Evolutionary conservation across 2,329 filamentous ascomycete species (phyloP).

Genomic region (Claviceps sp.): DNA sequence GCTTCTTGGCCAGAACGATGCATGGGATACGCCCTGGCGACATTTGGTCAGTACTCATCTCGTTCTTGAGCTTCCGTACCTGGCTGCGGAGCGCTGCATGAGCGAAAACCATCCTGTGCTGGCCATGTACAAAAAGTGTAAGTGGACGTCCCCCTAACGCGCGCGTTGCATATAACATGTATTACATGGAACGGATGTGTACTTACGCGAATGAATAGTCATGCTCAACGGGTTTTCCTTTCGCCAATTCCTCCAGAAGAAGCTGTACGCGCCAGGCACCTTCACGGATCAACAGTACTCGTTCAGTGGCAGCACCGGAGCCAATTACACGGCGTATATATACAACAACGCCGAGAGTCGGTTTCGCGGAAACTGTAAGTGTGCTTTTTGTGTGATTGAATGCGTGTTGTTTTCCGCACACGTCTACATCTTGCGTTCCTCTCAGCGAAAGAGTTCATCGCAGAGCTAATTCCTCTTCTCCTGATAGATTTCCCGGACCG

Average conservation of each 20-base stretch:
- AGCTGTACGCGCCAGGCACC: neutral
- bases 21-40: slow-evolving; percentile 29
- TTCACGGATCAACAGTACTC: neutral
- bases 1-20: slow-evolving; percentile 33
- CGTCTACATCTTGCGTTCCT: too few species aligned
- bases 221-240: slow-evolving; percentile 2
- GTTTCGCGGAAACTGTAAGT: slow-evolving; percentile 2
- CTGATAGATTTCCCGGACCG: slow-evolving; percentile 26
- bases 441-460: too few species aligned
- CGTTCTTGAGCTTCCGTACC: slow-evolving; percentile 28
- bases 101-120: slow-evolving; percentile 31
- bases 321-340: neutral
- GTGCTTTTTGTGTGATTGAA: neutral
- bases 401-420: neutral
- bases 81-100: slow-evolving; percentile 32
- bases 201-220: neutral
- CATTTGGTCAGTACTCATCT: slow-evolving; percentile 31
- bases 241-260: neutral
- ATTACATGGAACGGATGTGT: too few species aligned
- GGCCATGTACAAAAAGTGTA: slow-evolving; percentile 7
- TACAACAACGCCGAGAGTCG: neutral
- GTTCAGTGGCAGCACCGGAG: neutral
- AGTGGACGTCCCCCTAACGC: neutral
- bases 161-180: too few species aligned
- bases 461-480: neutral